A percentile compares a stretch with the other conserved stretches of the same genome.
phyloP scores from a whole-genome alignment of 257 asterid genomes.

The Agastache rugosa region DNA sequence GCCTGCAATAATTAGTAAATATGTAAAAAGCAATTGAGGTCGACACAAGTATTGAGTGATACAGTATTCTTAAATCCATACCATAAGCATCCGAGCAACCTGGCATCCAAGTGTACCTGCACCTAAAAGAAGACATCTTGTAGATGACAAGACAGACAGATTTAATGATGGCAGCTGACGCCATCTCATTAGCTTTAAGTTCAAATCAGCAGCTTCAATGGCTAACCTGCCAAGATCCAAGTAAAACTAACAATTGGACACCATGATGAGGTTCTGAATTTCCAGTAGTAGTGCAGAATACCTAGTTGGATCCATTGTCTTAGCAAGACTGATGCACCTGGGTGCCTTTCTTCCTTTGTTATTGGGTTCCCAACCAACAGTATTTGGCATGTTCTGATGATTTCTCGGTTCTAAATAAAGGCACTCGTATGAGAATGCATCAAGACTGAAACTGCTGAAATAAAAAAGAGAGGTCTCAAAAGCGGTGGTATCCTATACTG shows the following conservation, averaged over 20 bases:
- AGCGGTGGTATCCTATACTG: conserved; percentile 26
- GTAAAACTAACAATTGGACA: conserved; percentile 33
- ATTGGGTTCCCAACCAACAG: conserved; percentile 86
- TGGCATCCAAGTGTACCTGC: conserved; percentile 99
- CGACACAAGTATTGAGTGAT: not conserved
- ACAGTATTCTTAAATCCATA: conserved; percentile 44
- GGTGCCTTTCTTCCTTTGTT: conserved; percentile 62
- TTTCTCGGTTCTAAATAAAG: conserved; percentile 55
- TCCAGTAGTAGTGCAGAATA: conserved; percentile 34
- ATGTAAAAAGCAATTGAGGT: not conserved
- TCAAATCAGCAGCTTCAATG: conserved; percentile 92
- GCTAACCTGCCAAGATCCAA: conserved; percentile 67
- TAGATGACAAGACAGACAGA: conserved; percentile 63
- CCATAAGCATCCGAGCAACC: conserved; percentile 98
- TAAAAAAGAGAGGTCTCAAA: conserved; percentile 25
- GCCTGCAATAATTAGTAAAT: conserved; percentile 58
- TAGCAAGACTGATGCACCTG: conserved; percentile 83
- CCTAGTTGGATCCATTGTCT: conserved; percentile 94
- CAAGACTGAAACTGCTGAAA: conserved; percentile 24
- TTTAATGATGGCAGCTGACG: conserved; percentile 88
- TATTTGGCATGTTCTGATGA: conserved; percentile 60
- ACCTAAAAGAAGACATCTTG: conserved; percentile 88
- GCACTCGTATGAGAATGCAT: conserved; percentile 34
- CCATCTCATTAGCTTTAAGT: conserved; percentile 97
- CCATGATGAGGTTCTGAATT: conserved; percentile 23